A percentile compares a stretch with the other conserved stretches of the same genome.
Evolutionary conservation across 768 basidiomycete species (phyloP).

Genomic region (Lyophyllum shimeji): DNA sequence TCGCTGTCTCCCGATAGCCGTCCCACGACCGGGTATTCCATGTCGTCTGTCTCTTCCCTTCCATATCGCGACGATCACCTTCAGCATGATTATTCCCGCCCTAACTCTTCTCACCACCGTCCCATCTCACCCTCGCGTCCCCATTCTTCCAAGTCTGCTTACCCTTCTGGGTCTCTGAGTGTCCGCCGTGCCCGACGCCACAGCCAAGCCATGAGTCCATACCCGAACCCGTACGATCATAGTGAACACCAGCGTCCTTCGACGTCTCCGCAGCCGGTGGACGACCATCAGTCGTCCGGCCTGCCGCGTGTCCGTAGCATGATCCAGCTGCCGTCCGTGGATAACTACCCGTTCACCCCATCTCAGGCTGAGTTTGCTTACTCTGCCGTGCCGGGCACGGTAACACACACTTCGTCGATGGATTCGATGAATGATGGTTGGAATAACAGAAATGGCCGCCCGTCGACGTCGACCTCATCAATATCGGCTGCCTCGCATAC

Average conservation of each 20-base stretch:
- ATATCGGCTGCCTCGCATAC: conserved; percentile 76
- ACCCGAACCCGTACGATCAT: conserved; percentile 80
- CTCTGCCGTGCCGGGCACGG: conserved; percentile 52
- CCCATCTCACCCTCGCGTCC: conserved; percentile 71
- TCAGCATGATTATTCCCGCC: conserved; percentile 69
- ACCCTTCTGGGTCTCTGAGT: conserved; percentile 54
- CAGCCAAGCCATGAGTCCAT: conserved; percentile 86
- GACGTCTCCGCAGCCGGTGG: conserved; percentile 68
- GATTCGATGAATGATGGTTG: conserved; percentile 52
- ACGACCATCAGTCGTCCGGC: conserved; percentile 43
- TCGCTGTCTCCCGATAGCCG: conserved; percentile 84
- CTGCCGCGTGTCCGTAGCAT: conserved; percentile 81
- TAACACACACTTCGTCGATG: conserved; percentile 42
- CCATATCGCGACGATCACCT: conserved; percentile 62
- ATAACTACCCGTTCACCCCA: conserved; percentile 64
- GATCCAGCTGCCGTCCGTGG: conserved; percentile 76
- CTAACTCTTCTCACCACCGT: conserved; percentile 72
- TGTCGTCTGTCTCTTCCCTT: conserved; percentile 77
- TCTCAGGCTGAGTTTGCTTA: conserved; percentile 81
- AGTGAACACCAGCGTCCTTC: conserved; percentile 66
- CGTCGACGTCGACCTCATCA: conserved; percentile 76
- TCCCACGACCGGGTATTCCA: conserved; percentile 84
- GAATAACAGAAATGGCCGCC: conserved; percentile 56
- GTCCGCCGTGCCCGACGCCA: conserved; percentile 75
- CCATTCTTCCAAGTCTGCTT: conserved; percentile 56